Evolutionary conservation across 108 stramenopile species (phyloP), one percentile per base, ranked within the genome.

Genomic region (Skeletonema tropicum): DNA sequence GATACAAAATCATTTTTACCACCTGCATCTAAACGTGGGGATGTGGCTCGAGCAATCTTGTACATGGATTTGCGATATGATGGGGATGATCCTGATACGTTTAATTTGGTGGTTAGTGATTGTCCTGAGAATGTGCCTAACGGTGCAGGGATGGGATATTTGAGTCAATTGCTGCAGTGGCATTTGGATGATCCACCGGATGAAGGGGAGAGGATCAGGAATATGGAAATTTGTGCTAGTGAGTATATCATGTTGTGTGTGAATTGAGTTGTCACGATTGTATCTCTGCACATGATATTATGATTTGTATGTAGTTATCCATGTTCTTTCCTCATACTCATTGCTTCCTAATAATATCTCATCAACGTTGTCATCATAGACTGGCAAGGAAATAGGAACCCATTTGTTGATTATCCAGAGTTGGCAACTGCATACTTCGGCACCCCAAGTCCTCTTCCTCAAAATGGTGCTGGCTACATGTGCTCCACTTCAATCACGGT

Each of bases 331-430:
- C 39, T 41, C 9, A 45, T 45, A 0, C 3, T 35, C 33, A 35
- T 45, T 45, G n/a, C 15, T n/a, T 45, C 39, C 0, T 12, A 0
- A 25, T 46, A 12, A 19, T 3, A 52, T 13, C 13, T 33, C 11
- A 21, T 11, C 7, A 39, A 4, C 9, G n/a, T 14, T 25, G 13
- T 60, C 59, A 25, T 35, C 39, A 13, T 42, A 32, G 38, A 87
- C 11, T 92, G 84, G 83, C 94, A 95, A 73, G 89, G 89, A 10
- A 94, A 94, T 68, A 88, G 94, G 14, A 94, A 94, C 72, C 84
- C 88, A 14, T 94, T 92, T 82, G 83, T 95, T 11, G 94, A 92
- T 64, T 83, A 76, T 68, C 94, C 91, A 45, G 84, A 92, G 23
- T 74, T 89, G 36, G 91, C 83, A 2, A 14, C 31, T 5, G 29